A percentile compares a stretch with the other conserved stretches of the same genome.
These are phyloP conservation scores for Triticum monococcum DNA, from an alignment of 176 grass and related monocot genomes.

Conservation along the genomic window DNA sequence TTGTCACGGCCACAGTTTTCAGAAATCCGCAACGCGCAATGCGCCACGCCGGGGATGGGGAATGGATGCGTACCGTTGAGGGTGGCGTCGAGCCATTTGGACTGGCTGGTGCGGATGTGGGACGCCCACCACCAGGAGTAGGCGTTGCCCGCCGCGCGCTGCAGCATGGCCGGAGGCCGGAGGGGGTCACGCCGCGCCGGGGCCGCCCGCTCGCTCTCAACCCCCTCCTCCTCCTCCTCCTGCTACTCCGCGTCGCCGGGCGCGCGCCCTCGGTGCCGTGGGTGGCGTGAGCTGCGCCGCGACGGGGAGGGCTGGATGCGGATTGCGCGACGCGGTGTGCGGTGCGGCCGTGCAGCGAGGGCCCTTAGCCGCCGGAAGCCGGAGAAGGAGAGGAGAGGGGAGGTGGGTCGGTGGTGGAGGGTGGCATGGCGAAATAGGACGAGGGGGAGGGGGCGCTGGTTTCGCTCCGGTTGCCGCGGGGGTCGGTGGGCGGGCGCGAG, in stretches of 20 bases:
- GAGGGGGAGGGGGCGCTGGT: not conserved
- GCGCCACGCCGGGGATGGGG: not conserved
- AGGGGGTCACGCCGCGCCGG: slow-evolving; percentile 15
- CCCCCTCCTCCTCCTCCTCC: not conserved
- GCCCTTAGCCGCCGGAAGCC: not conserved
- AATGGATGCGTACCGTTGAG: slow-evolving; percentile 46
- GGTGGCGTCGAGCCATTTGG: slow-evolving; percentile 75
- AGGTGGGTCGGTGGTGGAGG: slow-evolving; percentile 23
- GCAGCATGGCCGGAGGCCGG: slow-evolving; percentile 55
- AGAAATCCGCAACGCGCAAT: not conserved
- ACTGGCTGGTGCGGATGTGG: slow-evolving; percentile 77
- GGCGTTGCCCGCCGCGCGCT: slow-evolving; percentile 84
- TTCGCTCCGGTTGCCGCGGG: not conserved
- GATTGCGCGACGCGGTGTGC: not conserved
- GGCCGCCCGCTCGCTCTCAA: not conserved
- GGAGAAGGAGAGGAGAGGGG: not conserved
- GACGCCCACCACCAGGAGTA: slow-evolving; percentile 95
- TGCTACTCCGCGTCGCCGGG: not conserved
- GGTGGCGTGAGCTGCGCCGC: not conserved
- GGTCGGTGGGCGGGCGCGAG: not conserved
- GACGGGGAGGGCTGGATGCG: not conserved
- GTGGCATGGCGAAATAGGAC: slow-evolving; percentile 46
- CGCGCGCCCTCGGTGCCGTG: not conserved
- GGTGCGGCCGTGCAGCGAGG: not conserved
- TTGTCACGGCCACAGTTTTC: not conserved